These are phyloP conservation scores for Nakazawaea peltata DNA, from an alignment of 805 yeast species.

Conservation along the genomic window DNA sequence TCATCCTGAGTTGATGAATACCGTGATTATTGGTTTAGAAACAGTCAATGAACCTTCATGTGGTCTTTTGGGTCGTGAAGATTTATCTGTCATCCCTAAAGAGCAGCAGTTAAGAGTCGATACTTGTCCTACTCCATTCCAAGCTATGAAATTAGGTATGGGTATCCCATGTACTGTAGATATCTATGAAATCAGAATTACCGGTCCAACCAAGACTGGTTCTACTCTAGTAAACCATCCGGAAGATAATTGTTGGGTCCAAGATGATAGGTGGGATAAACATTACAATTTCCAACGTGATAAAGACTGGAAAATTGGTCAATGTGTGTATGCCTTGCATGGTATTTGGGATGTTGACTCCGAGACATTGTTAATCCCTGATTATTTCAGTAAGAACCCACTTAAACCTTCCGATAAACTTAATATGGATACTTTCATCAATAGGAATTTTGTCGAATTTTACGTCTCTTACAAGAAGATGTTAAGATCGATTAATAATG, in stretches of 20 bases:
- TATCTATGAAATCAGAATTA: slow-evolving; percentile 55
- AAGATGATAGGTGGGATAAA: slow-evolving; percentile 43
- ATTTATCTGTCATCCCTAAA: slow-evolving; percentile 48
- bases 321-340: slow-evolving; percentile 74
- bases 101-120: slow-evolving; percentile 65
- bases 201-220: slow-evolving; percentile 72
- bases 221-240: slow-evolving; percentile 51
- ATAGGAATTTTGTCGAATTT: slow-evolving; percentile 55
- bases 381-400: slow-evolving; percentile 41
- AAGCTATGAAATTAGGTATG: slow-evolving; percentile 68
- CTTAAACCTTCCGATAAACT: slow-evolving; percentile 28
- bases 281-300: slow-evolving; percentile 67
- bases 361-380: slow-evolving; percentile 33
- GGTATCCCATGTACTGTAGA: slow-evolving; percentile 68
- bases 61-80: slow-evolving; percentile 61
- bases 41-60: slow-evolving; percentile 78
- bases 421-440: slow-evolving; percentile 50
- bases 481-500: slow-evolving; percentile 36
- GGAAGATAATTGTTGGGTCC: slow-evolving; percentile 65
- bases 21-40: slow-evolving; percentile 71
- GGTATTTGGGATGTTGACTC: slow-evolving; percentile 61
- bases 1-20: slow-evolving; percentile 40
- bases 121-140: slow-evolving; percentile 75
- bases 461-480: slow-evolving; percentile 41
- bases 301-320: slow-evolving; percentile 59